Base-by-base conservation (phyloP, 2,329 filamentous ascomycete species). In the Fusarium sp. region DNA sequence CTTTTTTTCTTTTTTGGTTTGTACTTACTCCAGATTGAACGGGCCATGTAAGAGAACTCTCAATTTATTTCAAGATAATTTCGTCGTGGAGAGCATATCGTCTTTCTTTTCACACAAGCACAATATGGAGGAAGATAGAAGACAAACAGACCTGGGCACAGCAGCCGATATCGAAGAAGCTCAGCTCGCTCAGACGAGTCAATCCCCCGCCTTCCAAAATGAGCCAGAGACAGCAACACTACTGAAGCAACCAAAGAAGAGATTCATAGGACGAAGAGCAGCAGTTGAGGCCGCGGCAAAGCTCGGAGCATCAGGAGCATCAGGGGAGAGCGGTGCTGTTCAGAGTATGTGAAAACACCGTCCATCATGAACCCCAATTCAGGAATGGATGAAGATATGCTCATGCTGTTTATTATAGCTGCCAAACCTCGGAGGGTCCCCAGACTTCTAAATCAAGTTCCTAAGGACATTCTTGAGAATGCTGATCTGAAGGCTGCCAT, bases 401-500 rank as follows among this genome's bases (percentile, higher is more conserved):
- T 74, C 44, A 77, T 69, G 61, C 37, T 35, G 49, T 58, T 38
- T 38, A 35, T 59, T 18, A 42, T 46, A 96, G 94, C 92, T 64
- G 88, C 93, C 25, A 90, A 91, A 75, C 89, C 94, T 43, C 89
- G 93, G 75, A 88, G 94, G 78, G 88, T 91, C 21, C 92, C 94
- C 3, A 89, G 96, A 73, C 90, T 95, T n/a, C 83, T 98, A 69
- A 98, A 98, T 81, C 94, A 96, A 80, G 93, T 99, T 3, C 96
- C 96, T 5, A 88, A 91, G 21, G 93, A 96, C 72, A 97, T 99
- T 72, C 87, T 96, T 25, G 88, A 97, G 72, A 93, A 99, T 79
- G 86, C 91, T 53, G 93, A 93, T 53, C 93, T 99, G 79, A 96
- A 96, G 81, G 92, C 91, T 49, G 96, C 96, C 7, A 95, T 98